A percentile compares a stretch with the other conserved stretches of the same genome.
Conservation (phyloP, 441 rosid genomes). For the Croton setiger region DNA sequence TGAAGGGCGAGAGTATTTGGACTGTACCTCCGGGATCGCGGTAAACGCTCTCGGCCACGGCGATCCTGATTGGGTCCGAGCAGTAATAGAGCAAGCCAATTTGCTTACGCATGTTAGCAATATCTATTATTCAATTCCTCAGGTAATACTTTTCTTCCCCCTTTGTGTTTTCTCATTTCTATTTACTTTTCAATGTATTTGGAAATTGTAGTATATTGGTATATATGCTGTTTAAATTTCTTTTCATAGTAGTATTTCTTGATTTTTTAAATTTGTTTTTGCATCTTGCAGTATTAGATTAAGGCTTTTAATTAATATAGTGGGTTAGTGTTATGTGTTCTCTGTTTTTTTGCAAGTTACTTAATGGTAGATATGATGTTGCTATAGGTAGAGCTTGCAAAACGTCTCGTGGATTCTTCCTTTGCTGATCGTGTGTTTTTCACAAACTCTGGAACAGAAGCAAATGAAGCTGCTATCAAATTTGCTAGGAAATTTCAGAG, state of each 20-base stretch:
- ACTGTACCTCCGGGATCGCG: constrained; percentile 73
- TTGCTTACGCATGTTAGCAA: constrained; percentile 45
- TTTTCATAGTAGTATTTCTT: neutral
- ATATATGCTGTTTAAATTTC: neutral
- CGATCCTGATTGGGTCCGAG: constrained; percentile 45
- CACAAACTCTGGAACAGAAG: constrained; percentile 86
- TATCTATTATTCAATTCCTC: constrained; percentile 39
- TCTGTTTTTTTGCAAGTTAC: neutral
- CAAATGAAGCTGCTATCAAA: constrained; percentile 96
- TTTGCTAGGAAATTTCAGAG: constrained; percentile 87
- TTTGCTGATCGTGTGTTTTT: constrained; percentile 89
- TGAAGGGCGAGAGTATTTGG: constrained; percentile 78
- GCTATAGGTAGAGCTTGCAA: constrained; percentile 76
- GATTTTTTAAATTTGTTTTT: too few species aligned
- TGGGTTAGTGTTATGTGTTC: neutral
- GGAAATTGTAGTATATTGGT: neutral
- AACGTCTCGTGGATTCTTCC: constrained; percentile 59
- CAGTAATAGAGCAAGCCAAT: constrained; percentile 42
- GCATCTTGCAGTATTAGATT: neutral
- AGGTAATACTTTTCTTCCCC: constrained; percentile 21
- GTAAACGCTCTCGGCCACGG: constrained; percentile 70
- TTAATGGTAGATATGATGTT: constrained; percentile 2
- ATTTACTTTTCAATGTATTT: neutral
- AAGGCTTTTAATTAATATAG: too few species aligned
- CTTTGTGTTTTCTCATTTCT: neutral